Percentiles rank a stretch among this genome's conserved stretches.
These are phyloP conservation scores for Cystofilobasidium macerans DNA, from an alignment of 768 basidiomycete genomes.

Conservation along the genomic window DNA sequence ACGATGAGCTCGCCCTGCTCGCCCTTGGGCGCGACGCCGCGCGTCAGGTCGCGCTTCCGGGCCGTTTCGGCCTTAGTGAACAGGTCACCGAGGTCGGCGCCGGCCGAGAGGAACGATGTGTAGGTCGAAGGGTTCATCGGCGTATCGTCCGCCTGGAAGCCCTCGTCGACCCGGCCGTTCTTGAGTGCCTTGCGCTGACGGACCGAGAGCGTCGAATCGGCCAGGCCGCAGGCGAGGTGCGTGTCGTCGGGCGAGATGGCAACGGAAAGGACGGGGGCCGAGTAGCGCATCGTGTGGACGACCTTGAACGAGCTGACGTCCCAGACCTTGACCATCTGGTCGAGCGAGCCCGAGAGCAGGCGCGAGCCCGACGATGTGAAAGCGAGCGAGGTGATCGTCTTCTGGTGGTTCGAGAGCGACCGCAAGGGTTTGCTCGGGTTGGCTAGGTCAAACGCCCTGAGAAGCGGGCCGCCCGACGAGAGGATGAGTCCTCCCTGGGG, in stretches of 20 bases:
- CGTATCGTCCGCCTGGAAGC: constrained; percentile 18
- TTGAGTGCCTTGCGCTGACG: constrained; percentile 59
- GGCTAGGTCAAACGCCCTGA: constrained; percentile 89
- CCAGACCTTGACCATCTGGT: constrained; percentile 98
- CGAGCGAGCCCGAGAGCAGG: constrained; percentile 77
- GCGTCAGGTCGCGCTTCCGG: constrained; percentile 9
- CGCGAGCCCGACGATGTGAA: constrained; percentile 50
- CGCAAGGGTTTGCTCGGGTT: constrained; percentile 78
- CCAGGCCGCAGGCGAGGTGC: constrained; percentile 93
- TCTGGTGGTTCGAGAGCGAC: constrained; percentile 94
- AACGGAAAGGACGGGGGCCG: constrained; percentile 77
- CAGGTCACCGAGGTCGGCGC: constrained; percentile 24
- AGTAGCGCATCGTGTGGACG: constrained; percentile 96
- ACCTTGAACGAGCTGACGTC: constrained; percentile 85
- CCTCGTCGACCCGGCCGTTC: background rate
- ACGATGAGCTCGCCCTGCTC: constrained; percentile 43
- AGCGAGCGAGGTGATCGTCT: constrained; percentile 80
- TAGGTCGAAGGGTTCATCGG: constrained; percentile 27
- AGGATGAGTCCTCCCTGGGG: constrained; percentile 63
- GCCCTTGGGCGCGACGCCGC: constrained; percentile 8
- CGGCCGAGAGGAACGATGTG: constrained; percentile 27
- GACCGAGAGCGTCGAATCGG: constrained; percentile 95
- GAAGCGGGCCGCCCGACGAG: constrained; percentile 79
- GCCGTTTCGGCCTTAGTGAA: constrained; percentile 21
- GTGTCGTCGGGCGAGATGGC: constrained; percentile 96